Percentiles rank a stretch among this genome's conserved stretches.
phyloP scores from a whole-genome alignment of 495 filamentous ascomycete genomes.

The Lasiosphaeria ovina region DNA sequence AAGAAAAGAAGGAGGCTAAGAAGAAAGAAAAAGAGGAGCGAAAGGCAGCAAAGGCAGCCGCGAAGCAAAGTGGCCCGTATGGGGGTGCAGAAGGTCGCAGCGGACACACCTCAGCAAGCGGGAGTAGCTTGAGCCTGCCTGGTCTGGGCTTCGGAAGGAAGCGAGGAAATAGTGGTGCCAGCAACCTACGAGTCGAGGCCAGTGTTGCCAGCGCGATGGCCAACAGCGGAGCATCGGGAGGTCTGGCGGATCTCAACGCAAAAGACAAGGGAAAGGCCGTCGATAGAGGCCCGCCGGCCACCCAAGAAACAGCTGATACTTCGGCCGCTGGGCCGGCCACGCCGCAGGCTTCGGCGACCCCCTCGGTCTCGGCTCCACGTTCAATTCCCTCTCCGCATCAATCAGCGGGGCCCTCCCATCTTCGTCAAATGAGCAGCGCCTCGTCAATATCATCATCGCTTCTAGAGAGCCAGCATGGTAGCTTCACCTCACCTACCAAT shows the following conservation, averaged over 20 bases:
- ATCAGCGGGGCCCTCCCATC: conserved; percentile 59
- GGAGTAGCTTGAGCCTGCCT: conserved; percentile 50
- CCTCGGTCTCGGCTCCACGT: conserved; percentile 27
- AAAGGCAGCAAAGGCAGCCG: conserved; percentile 67
- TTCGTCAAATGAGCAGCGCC: conserved; percentile 77
- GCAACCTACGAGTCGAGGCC: conserved; percentile 47
- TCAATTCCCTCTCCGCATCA: conserved; percentile 41
- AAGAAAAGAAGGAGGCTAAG: conserved; percentile 73
- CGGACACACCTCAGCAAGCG: conserved; percentile 48
- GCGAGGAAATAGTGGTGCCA: conserved; percentile 54
- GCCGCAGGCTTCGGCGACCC: conserved; percentile 4
- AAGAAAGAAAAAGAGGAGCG: conserved; percentile 80
- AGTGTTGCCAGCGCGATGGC: conserved; percentile 35
- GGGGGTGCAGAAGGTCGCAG: conserved; percentile 33
- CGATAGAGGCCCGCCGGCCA: conserved; percentile 49
- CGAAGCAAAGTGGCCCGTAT: conserved; percentile 51
- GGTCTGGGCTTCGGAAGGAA: conserved; percentile 47
- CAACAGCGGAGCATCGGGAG: conserved; percentile 18
- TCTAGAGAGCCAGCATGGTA: conserved; percentile 61
- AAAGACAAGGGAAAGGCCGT: conserved; percentile 79
- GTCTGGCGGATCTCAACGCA: conserved; percentile 19
- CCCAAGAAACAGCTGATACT: conserved; percentile 16
- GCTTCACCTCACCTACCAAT: conserved; percentile 41
- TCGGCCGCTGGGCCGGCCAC: conserved; percentile 18
- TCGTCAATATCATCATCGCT: conserved; percentile 78